Percentiles rank a stretch among this genome's conserved stretches.
phyloP scores from a whole-genome alignment of 345 rosid species.

The Salix caprea region DNA sequence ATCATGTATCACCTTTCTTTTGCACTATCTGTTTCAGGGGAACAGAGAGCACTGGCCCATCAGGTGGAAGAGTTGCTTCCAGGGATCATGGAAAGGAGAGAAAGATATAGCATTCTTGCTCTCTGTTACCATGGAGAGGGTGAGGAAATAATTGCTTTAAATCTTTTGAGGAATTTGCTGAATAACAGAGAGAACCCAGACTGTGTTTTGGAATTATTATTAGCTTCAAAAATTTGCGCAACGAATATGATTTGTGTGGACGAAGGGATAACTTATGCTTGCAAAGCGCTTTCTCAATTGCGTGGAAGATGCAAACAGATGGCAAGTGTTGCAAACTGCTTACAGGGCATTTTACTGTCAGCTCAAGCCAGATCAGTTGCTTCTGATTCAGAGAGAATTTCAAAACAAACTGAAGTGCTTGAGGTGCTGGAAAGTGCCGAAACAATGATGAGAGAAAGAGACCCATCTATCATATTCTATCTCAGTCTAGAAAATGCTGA shows the following conservation, averaged over 20 bases:
- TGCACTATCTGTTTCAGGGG: constrained; percentile 71
- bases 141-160: constrained; percentile 56
- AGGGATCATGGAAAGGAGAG: constrained; percentile 53
- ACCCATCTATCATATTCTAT: constrained; percentile 41
- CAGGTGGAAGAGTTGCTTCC: constrained; percentile 68
- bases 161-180: constrained; percentile 57
- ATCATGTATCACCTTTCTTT: constrained; percentile 74
- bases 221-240: constrained; percentile 66
- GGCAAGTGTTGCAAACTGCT: constrained; percentile 44
- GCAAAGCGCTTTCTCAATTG: constrained; percentile 39
- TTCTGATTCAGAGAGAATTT: constrained; percentile 48
- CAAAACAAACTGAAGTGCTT: constrained; percentile 55
- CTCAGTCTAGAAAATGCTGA: constrained; percentile 71
- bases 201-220: constrained; percentile 44
- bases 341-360: constrained; percentile 51
- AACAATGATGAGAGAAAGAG: constrained; percentile 36
- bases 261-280: constrained; percentile 56
- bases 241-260: constrained; percentile 24
- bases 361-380: constrained; percentile 45
- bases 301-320: constrained; percentile 40
- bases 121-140: constrained; percentile 68
- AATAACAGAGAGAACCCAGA: constrained; percentile 47
- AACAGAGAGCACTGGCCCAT: constrained; percentile 51
- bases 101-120: constrained; percentile 50
- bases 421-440: constrained; percentile 46